A percentile compares a stretch with the other conserved stretches of the same genome.
Conservation (phyloP, 1,139 yeast genomes). For the Pneumocystis sp. region DNA sequence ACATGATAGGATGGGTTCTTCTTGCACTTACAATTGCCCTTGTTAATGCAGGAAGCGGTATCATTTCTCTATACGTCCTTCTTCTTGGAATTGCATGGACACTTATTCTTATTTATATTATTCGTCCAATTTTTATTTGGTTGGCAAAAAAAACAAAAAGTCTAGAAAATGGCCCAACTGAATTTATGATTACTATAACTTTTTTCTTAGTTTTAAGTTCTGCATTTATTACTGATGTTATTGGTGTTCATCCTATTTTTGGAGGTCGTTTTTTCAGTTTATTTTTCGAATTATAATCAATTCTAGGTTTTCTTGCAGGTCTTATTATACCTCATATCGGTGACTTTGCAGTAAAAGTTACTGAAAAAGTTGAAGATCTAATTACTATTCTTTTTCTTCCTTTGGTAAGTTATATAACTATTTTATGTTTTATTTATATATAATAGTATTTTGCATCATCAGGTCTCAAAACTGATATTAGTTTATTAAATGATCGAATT, state of each 20-base stretch:
- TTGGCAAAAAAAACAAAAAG: conserved; percentile 36
- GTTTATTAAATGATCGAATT: conserved; percentile 43
- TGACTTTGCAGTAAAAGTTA: conserved; percentile 50
- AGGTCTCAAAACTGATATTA: conserved; percentile 55
- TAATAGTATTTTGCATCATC: conserved; percentile 52
- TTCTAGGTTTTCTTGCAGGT: conserved; percentile 43
- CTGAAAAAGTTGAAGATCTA: conserved; percentile 62
- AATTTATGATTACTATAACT: conserved; percentile 43
- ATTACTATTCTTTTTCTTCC: conserved; percentile 59
- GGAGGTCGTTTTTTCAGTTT: conserved; percentile 34
- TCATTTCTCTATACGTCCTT: conserved; percentile 52
- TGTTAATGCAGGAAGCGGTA: conserved; percentile 55
- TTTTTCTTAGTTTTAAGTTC: conserved; percentile 44
- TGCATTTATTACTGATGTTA: conserved; percentile 63
- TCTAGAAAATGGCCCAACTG: conserved; percentile 48
- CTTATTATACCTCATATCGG: conserved; percentile 64
- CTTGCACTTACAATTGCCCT: conserved; percentile 61
- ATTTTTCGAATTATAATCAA: background rate
- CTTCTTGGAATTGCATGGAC: conserved; percentile 56
- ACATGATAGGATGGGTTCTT: conserved; percentile 67
- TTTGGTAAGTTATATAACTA: conserved; percentile 19
- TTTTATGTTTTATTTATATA: background rate
- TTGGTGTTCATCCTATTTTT: conserved; percentile 69
- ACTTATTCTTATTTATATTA: conserved; percentile 40
- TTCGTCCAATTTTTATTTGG: conserved; percentile 34